These are phyloP conservation scores for Erigeron philadelphicus DNA, from an alignment of 140 eudicot species.

Conservation along the genomic window DNA sequence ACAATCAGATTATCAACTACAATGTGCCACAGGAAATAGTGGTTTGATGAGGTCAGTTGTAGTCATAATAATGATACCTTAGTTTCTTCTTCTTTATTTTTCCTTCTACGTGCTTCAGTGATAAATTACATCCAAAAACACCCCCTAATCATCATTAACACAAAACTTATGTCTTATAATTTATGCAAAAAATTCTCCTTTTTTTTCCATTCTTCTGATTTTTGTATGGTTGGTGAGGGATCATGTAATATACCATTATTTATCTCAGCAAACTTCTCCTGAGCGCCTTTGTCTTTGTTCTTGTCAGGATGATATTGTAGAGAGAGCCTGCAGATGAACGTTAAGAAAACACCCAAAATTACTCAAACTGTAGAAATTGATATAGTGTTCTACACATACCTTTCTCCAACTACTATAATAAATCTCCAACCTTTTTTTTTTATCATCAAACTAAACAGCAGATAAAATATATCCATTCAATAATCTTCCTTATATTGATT, in stretches of 20 bases:
- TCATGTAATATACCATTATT: constrained; percentile 61
- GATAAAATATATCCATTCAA: background rate
- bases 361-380: constrained; percentile 1
- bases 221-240: background rate
- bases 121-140: background rate
- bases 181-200: too few species aligned
- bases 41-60: too few species aligned
- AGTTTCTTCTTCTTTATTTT: too few species aligned
- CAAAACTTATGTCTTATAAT: background rate
- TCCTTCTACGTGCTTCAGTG: too few species aligned
- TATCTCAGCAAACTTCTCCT: constrained; percentile 87
- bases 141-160: background rate
- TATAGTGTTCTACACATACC: background rate
- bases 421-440: background rate
- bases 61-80: too few species aligned
- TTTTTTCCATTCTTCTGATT: too few species aligned
- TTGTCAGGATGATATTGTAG: constrained; percentile 97
- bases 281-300: constrained; percentile 92
- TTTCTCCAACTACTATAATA: constrained; percentile 14
- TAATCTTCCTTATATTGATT: background rate
- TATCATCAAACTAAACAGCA: background rate
- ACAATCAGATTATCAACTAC: too few species aligned
- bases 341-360: constrained; percentile 11
- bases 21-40: too few species aligned
- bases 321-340: constrained; percentile 57